Evolutionary conservation across 768 basidiomycete genomes (phyloP).

Genomic region (Lactarius vividus): DNA sequence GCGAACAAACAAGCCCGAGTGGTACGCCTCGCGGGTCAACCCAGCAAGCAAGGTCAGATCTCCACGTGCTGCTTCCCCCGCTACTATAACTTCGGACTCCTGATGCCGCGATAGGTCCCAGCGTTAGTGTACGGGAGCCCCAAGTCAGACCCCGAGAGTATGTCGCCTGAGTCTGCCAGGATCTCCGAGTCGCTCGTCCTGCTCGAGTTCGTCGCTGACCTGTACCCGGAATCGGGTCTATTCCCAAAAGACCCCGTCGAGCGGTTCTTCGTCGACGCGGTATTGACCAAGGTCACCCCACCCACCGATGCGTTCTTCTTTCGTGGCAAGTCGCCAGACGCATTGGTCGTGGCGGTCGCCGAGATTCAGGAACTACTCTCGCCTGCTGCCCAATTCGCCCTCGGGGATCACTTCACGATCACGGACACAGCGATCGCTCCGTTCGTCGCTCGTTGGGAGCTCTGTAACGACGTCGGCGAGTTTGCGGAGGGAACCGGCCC

Average conservation of each 20-base stretch:
- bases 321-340: slow-evolving; percentile 38
- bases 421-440: slow-evolving; percentile 59
- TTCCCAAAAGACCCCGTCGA: too few relatives aligned
- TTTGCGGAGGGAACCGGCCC: slow-evolving; percentile 42
- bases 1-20: slow-evolving; percentile 61
- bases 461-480: slow-evolving; percentile 49
- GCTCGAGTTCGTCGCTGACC: too few relatives aligned
- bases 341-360: slow-evolving; percentile 43
- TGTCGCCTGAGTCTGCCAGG: too few relatives aligned
- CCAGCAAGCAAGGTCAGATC: slow-evolving; percentile 54
- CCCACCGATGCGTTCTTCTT: slow-evolving; percentile 37
- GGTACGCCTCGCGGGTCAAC: slow-evolving; percentile 62
- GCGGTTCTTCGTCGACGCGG: slow-evolving; percentile 59
- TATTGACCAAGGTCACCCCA: slow-evolving; percentile 43
- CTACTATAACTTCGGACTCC: neutral
- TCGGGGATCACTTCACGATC: slow-evolving; percentile 46
- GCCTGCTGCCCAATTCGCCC: slow-evolving; percentile 38
- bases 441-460: slow-evolving; percentile 50
- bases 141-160: too few relatives aligned
- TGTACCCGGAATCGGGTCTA: too few relatives aligned
- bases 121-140: too few relatives aligned
- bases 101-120: too few relatives aligned
- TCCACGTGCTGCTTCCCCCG: neutral
- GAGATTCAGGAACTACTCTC: slow-evolving; percentile 49
- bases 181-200: too few relatives aligned